Conservation (phyloP, 208 protist genomes). For the Leishmania aethiopica region DNA sequence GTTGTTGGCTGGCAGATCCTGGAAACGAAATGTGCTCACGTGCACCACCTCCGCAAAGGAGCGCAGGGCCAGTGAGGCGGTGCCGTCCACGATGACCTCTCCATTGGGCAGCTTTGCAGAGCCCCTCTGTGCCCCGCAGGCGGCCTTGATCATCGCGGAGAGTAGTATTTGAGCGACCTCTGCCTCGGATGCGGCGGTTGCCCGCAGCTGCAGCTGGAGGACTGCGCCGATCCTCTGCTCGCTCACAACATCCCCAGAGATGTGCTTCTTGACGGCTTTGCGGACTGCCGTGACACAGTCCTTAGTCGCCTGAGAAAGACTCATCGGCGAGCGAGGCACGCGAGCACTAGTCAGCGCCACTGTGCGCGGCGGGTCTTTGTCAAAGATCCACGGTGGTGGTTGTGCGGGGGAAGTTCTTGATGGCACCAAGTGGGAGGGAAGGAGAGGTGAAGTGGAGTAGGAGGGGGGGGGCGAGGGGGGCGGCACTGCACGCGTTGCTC, state of each 20-base stretch:
- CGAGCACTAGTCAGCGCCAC: neutral
- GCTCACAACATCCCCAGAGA: constrained; percentile 43
- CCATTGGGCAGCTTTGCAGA: constrained; percentile 57
- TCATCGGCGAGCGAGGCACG: constrained; percentile 7
- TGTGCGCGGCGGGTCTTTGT: neutral
- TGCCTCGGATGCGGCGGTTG: constrained; percentile 28
- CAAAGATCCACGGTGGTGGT: neutral
- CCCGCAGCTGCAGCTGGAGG: constrained; percentile 47
- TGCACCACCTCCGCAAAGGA: constrained; percentile 63
- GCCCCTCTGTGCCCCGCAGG: constrained; percentile 78
- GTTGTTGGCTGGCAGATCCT: constrained; percentile 71
- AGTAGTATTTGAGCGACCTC: constrained; percentile 61
- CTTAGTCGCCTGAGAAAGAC: constrained; percentile 42
- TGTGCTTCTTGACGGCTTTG: constrained; percentile 62
- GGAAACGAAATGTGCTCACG: constrained; percentile 64
- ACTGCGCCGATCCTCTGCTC: constrained; percentile 24
- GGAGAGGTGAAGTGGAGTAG: neutral
- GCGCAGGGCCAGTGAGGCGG: constrained; percentile 41
- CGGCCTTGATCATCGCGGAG: constrained; percentile 65
- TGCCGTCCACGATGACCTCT: constrained; percentile 70
- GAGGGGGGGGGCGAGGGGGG: neutral
- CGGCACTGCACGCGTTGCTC: neutral
- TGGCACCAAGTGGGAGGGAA: neutral
- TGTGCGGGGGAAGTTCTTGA: neutral
- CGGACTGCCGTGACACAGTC: constrained; percentile 64